phyloP scores from a whole-genome alignment of 768 basidiomycete species.

The Phylloporus arenicola region DNA sequence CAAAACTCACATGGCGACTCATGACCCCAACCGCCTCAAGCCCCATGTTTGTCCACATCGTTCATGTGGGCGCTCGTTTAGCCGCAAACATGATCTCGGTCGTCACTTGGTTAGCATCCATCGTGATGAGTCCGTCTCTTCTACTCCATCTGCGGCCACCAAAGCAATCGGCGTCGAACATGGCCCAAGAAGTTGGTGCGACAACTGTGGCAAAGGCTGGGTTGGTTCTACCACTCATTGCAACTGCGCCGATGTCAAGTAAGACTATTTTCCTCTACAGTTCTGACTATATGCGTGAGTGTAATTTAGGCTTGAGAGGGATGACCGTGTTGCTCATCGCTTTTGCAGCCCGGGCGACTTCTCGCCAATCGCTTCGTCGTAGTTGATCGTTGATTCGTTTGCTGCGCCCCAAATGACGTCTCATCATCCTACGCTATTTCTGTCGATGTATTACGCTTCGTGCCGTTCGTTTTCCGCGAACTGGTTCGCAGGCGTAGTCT shows the following conservation, averaged over 20 bases:
- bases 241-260: constrained; percentile 64
- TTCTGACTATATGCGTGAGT: constrained; percentile 27
- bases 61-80: constrained; percentile 85
- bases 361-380: constrained; percentile 38
- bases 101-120: constrained; percentile 87
- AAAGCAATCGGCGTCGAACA: constrained; percentile 66
- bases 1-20: constrained; percentile 93
- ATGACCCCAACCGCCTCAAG: constrained; percentile 88
- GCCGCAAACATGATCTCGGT: constrained; percentile 89
- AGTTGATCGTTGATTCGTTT: constrained; percentile 37
- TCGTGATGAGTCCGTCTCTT: constrained; percentile 53
- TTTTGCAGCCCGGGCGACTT: constrained; percentile 28
- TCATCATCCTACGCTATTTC: constrained; percentile 32
- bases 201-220: constrained; percentile 66
- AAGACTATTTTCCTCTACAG: constrained; percentile 19
- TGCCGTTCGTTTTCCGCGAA: constrained; percentile 54
- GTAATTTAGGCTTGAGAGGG: not conserved
- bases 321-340: constrained; percentile 13
- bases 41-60: constrained; percentile 84
- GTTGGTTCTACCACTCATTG: constrained; percentile 51
- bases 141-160: constrained; percentile 35
- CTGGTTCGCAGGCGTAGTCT: constrained; percentile 66
- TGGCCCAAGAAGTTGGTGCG: constrained; percentile 64
- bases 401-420: constrained; percentile 26
- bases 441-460: constrained; percentile 59